Base-by-base conservation (phyloP, 2,329 filamentous ascomycete genomes). In the Colletotrichum tropicicola region DNA sequence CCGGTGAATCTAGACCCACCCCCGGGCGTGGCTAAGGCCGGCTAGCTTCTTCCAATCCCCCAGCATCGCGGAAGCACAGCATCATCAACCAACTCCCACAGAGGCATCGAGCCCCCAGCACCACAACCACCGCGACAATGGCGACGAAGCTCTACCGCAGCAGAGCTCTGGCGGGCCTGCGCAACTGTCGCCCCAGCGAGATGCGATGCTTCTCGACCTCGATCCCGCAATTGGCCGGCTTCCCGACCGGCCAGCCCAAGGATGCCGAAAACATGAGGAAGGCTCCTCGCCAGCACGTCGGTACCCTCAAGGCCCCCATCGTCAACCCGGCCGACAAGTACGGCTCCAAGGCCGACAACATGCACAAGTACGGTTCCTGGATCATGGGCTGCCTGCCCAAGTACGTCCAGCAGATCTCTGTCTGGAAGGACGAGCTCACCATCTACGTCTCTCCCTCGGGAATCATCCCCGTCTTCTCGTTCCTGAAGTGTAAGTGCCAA, bases 381-480 rank as follows among this genome's bases (percentile, higher is more conserved):
- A 83, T 99, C 74, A 95, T 99, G 89, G 94, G 94, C 71, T 97
- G 93, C 80, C 82, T 99, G 75, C 97, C 96, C 73, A 98, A 98
- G 85, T 98, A 97, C 82, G 89, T 99, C 73, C 97, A 99, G 84
- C 96, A 99, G 83, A 98, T 98, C 84, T 97, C 94, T 12, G 95
- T 99, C 59, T 99, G 96, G 96, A 99, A 99, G 84, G 96, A 99
- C 77, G 96, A 99, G 82, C 89, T 99, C 77, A 94, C 92, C 72
- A 93, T 98, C 78, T 95, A 97, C 81, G 96, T 98, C 75, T 86
- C 93, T 49, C 96, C 96, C 1, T 83, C 92, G 37, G 96, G 93
- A 71, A 89, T 98, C 72, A 88, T 98, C 71, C 96, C 96, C 39
- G 92, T 97, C 73, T 94, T 99, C 80, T 89, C 87, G 67, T 99